A percentile compares a stretch with the other conserved stretches of the same genome.
Conservation (phyloP, 1,139 yeast genomes). For the Zygoascus meyerae region DNA sequence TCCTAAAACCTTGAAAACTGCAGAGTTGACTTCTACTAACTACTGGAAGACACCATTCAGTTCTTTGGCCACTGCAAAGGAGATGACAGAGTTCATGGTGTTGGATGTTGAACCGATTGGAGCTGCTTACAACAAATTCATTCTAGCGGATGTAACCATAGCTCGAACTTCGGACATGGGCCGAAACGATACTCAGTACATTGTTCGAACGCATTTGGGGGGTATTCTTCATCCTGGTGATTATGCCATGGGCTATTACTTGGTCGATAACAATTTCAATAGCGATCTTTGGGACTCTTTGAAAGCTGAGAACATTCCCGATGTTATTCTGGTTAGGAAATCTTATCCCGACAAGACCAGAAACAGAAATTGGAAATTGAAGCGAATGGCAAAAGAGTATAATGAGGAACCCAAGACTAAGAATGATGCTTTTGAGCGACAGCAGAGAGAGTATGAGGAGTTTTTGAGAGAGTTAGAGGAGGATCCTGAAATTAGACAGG, state of each 20-base stretch:
- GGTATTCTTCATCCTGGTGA: conserved; percentile 96
- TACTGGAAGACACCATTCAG: conserved; percentile 83
- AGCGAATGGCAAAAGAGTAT: conserved; percentile 98
- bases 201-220: conserved; percentile 87
- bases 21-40: conserved; percentile 63
- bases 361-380: conserved; percentile 86
- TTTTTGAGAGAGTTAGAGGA: conserved; percentile 83
- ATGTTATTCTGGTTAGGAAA: conserved; percentile 88
- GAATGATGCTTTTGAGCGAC: conserved; percentile 62
- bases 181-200: conserved; percentile 70
- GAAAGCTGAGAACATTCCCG: conserved; percentile 57
- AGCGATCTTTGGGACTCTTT: conserved; percentile 77
- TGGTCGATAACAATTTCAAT: conserved; percentile 81
- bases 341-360: conserved; percentile 63
- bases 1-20: conserved; percentile 68
- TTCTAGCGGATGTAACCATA: conserved; percentile 84
- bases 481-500: conserved; percentile 85
- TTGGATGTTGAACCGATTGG: conserved; percentile 94
- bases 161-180: conserved; percentile 90
- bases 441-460: conserved; percentile 86
- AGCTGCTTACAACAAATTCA: conserved; percentile 64
- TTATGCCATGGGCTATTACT: conserved; percentile 83
- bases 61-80: conserved; percentile 68
- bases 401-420: conserved; percentile 66
- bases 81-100: conserved; percentile 78